These are phyloP conservation scores for Arachis stenosperma DNA, from an alignment of 306 rosid genomes.

Conservation along the genomic window DNA sequence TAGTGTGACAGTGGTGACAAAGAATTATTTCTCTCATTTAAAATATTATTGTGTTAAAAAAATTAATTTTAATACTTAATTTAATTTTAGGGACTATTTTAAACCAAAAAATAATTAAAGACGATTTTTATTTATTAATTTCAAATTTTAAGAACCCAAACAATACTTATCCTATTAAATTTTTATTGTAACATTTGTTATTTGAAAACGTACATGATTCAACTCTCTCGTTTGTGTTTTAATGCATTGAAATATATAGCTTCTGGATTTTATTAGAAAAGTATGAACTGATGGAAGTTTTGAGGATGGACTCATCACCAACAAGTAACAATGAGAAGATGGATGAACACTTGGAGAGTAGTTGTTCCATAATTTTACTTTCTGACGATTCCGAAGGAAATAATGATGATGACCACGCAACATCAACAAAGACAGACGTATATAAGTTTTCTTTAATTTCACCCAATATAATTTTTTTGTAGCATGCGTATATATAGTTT, in stretches of 20 bases:
- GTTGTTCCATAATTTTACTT: neutral
- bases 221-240: conserved; percentile 1
- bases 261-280: neutral
- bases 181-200: neutral
- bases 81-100: too few species aligned
- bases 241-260: conserved; percentile 16
- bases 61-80: too few species aligned
- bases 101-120: too few species aligned
- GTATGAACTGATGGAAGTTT: neutral
- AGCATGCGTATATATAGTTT: neutral
- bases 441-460: neutral
- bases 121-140: too few species aligned
- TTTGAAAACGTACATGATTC: neutral
- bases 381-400: neutral
- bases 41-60: too few species aligned
- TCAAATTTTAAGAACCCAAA: too few species aligned
- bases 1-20: too few species aligned
- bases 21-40: too few species aligned
- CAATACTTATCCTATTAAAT: neutral
- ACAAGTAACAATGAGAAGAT: neutral
- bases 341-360: neutral
- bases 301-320: neutral
- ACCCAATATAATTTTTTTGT: neutral
- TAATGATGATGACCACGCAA: neutral
- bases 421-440: neutral